A percentile compares a stretch with the other conserved stretches of the same genome.
Evolutionary conservation across 2,329 filamentous ascomycete genomes (phyloP).

Genomic region (Colletotrichum lindemuthianum): DNA sequence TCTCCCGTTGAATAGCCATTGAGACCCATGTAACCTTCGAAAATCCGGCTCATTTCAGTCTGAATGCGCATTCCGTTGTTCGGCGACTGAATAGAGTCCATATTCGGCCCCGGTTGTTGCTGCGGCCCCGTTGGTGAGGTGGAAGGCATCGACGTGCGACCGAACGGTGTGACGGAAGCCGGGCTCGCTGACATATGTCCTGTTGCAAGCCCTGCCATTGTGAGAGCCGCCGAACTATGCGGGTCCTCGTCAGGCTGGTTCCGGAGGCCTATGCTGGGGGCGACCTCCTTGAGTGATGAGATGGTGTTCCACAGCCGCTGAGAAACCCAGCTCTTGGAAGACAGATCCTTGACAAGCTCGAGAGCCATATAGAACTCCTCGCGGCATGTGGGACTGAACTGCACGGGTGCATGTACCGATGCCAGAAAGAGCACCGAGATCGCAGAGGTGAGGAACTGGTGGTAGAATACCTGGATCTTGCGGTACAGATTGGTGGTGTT

Average conservation of each 20-base stretch:
- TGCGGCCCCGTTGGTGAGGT: constrained; percentile 36
- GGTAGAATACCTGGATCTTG: constrained; percentile 79
- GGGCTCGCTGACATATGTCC: constrained; percentile 43
- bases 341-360: constrained; percentile 78
- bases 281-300: constrained; percentile 75
- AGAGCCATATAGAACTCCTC: constrained; percentile 84
- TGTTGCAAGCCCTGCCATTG: constrained; percentile 64
- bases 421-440: constrained; percentile 81
- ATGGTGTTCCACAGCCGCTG: constrained; percentile 80
- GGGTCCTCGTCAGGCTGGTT: constrained; percentile 57
- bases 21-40: constrained; percentile 51
- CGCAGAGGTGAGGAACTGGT: constrained; percentile 81
- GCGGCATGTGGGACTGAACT: constrained; percentile 74
- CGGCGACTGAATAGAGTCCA: constrained; percentile 25
- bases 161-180: constrained; percentile 40
- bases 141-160: constrained; percentile 41
- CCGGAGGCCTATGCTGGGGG: constrained; percentile 73
- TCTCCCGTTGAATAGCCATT: constrained; percentile 46
- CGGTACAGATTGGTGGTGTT: constrained; percentile 77
- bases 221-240: constrained; percentile 62
- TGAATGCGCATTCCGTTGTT: constrained; percentile 61
- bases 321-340: constrained; percentile 75
- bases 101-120: constrained; percentile 24
- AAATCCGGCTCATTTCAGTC: constrained; percentile 62
- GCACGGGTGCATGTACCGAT: constrained; percentile 77